Base-by-base conservation (phyloP, 2,329 filamentous ascomycete species). In the Pyricularia sp. region DNA sequence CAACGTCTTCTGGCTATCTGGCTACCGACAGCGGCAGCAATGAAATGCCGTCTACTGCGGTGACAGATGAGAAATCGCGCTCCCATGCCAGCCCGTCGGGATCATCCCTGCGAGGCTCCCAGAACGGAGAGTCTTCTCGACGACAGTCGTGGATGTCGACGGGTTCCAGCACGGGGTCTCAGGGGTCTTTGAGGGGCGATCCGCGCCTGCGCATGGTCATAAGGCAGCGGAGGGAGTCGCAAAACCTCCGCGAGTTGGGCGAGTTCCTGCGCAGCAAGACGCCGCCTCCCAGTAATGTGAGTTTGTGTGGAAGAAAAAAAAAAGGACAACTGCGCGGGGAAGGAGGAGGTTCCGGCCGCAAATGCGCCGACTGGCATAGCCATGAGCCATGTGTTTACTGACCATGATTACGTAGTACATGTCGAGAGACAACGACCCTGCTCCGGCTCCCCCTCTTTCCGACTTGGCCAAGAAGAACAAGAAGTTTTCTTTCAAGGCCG, bases 231-330 rank as follows among this genome's bases (percentile, higher is more conserved):
- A 65, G 65, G 30, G 68, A 69, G 63, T 68, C 67, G 53, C 69
- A 73, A 65, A 71, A 67, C 33, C 68, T 72, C 65, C 70, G 66
- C 31, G 73, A 73, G 5, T 71, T 83, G 62, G 74, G 78, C 57
- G 77, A 81, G n/a, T 84, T 84, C 66, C 70, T 85, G 60, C 78
- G 75, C 65, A 79, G 76, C 57, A 77, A 77, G 26, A 74, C 78
- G 30, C 81, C 82, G 0, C 82, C 82, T 6, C 73, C 78, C 3
- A 72, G 74, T 28, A 83, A 83, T 70, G 61, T 62, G 6, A 40
- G 61, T 62, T 28, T 4, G n/a, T 16, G 22, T n/a, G 13, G 3
- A 60, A 22, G 19, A 22, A 26, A 44, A 22, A 16, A 26, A 3
- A 3, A 12, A 26, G 31, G 19, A 44, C 26, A 26, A 26, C 26